A percentile compares a stretch with the other conserved stretches of the same genome.
Evolutionary conservation across 73 alveolate genomes (phyloP).

Genomic region (Paramecium pentaurelia): DNA sequence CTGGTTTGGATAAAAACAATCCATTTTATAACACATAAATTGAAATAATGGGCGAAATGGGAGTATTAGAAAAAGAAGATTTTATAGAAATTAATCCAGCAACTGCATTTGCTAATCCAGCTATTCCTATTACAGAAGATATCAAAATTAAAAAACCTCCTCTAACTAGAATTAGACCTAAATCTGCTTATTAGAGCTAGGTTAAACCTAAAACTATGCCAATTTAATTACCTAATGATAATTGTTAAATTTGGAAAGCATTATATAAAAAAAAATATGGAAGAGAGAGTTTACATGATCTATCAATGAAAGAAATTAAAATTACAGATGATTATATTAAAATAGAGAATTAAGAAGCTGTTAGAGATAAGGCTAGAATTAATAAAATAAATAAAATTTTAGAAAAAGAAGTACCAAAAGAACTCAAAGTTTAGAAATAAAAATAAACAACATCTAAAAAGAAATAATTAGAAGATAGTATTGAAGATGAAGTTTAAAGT

Average conservation of each 20-base stretch:
- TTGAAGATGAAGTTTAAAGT: neutral
- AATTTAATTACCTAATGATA: neutral
- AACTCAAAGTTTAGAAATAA: neutral
- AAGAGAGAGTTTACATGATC: neutral
- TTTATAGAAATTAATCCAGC: conserved; percentile 21
- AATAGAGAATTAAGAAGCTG: neutral
- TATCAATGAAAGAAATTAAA: neutral
- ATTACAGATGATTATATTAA: neutral
- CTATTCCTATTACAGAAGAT: neutral
- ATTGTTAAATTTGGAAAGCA: conserved; percentile 13
- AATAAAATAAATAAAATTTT: neutral
- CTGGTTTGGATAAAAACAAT: neutral
- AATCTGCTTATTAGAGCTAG: neutral
- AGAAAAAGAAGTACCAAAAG: neutral
- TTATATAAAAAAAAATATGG: conserved; percentile 21
- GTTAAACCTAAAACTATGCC: neutral
- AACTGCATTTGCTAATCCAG: neutral
- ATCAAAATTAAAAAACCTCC: neutral
- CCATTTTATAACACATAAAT: neutral
- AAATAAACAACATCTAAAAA: neutral
- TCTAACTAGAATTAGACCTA: neutral
- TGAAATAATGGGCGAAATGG: conserved; percentile 16
- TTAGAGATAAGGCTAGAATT: neutral
- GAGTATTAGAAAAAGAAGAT: neutral
- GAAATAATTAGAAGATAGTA: neutral